Base-by-base conservation (phyloP, 108 stramenopile species). In the Skeletonema potamos region DNA sequence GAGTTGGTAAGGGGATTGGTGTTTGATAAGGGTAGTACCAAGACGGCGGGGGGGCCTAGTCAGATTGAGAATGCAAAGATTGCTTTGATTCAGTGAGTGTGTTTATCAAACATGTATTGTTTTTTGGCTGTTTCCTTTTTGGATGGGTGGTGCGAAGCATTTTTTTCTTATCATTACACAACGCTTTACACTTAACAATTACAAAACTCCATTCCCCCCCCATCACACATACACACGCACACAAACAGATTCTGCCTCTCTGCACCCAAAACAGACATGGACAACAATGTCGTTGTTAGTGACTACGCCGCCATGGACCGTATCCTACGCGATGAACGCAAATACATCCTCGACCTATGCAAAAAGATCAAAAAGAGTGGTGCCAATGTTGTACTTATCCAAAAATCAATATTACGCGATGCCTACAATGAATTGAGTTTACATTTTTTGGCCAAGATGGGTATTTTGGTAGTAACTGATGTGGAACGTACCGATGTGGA, bases 221-320 rank as follows among this genome's bases (percentile, higher is more conserved):
- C 69, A 65, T 67, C 68, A 69, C 48, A 22, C 22, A 2, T 70
- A 26, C 20, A 51, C 46, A 12, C 32, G 2, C 41, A 27, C 26
- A 30, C 58, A 76, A 68, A 80, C 48, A 51, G 48, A 51, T 99
- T 96, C 89, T 97, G 96, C 85, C 90, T 99, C 20, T 95, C 93
- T 12, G 99, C 99, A 27, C 99, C 99, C 70, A 99, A 99, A 84
- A 99, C 98, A 11, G 99, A 99, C 84, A 99, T 99, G 96, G 99
- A 99, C 90, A 99, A 99, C 86, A 98, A 92, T 68, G 97, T 99
- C 29, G 97, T 99, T 18, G 97, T 99, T 27, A 86, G 84, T 13
- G 99, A 99, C 81, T 99, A 99, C 79, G 96, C 97, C 30, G 95
- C 97, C 72, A 99, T 99, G 99, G 99, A 99, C 83, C 95, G 99